These are phyloP conservation scores for Corchorus capsularis DNA, from an alignment of 345 rosid species.

Conservation along the genomic window DNA sequence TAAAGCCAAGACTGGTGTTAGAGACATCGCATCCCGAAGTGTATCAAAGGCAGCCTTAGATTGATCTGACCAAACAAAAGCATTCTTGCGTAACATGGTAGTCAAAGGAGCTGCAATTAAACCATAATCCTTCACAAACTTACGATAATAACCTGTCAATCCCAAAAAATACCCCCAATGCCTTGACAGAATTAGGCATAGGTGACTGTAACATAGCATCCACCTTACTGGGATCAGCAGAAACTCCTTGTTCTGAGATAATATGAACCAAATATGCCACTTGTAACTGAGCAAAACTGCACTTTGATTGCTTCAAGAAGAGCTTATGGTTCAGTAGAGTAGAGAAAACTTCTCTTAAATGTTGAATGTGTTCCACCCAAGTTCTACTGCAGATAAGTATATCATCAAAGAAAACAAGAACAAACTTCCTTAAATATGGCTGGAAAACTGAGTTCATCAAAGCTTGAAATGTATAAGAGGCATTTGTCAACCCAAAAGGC, in stretches of 20 bases:
- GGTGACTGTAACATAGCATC: background rate
- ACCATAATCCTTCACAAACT: background rate
- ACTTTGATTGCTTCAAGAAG: background rate
- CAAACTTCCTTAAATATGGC: background rate
- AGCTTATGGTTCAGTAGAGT: background rate
- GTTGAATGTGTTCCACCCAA: background rate
- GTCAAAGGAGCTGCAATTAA: background rate
- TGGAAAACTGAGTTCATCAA: background rate
- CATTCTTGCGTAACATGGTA: background rate
- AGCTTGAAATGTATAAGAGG: background rate
- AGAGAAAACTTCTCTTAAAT: background rate
- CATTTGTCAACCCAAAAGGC: background rate
- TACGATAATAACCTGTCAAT: background rate
- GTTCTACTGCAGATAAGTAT: background rate
- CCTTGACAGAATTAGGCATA: background rate
- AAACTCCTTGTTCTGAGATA: background rate
- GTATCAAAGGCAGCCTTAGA: too few relatives aligned
- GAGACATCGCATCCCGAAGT: too few relatives aligned
- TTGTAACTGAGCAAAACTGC: background rate
- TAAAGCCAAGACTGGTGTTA: background rate
- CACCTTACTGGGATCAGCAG: background rate
- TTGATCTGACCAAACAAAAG: too few relatives aligned
- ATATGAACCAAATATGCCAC: background rate
- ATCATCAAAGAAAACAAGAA: background rate
- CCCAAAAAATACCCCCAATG: background rate